Evolutionary conservation across 2,329 filamentous ascomycete species (phyloP), one percentile per base, ranked within the genome.

Genomic region (Aureobasidium sp.): DNA sequence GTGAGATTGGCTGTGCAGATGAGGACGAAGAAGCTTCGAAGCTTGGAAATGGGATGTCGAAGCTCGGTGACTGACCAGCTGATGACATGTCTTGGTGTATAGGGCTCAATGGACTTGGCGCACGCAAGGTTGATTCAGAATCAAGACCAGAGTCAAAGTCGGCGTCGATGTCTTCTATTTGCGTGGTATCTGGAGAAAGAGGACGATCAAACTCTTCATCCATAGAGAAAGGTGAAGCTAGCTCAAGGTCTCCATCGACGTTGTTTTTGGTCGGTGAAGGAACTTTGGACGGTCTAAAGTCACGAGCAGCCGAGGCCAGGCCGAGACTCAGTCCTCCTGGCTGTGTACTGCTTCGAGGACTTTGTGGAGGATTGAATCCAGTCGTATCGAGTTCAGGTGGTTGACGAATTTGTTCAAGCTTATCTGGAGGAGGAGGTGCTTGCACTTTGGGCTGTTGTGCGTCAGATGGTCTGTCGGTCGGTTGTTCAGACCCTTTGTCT

Each of bases 1-100:
- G 66, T 19, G 56, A 59, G 5, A 62, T 63, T 4, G 66, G 63
- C 50, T 67, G 66, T 57, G 34, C 60, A 42, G 50, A 55, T 39
- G 24, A 61, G 54, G 17, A 63, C 59, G 48, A 57, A 50, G 16
- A 66, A 55, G 42, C 58, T 52, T 54, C 62, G 57, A 54, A 60
- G 57, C 17, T 65, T 42, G 50, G 61, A 56, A 16, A 60, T 49
- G 19, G 61, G 53, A 48, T 58, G 52, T 42, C 56, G 39, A 22
- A 59, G n/a, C 21, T 25, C 16, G 39, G 17, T 10, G 29, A 14
- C n/a, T 40, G 22, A 17, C 14, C 14, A 21, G 24, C 16, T n/a
- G 39, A 24, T 19, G 54, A 47, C 14, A 25, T 11, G 8, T 39
- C 22, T 17, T 42, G 16, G 30, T 24, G 29, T 7, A 25, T 25